Conservation (phyloP, 2,329 filamentous ascomycete species). For the Aspergillus alliaceus region DNA sequence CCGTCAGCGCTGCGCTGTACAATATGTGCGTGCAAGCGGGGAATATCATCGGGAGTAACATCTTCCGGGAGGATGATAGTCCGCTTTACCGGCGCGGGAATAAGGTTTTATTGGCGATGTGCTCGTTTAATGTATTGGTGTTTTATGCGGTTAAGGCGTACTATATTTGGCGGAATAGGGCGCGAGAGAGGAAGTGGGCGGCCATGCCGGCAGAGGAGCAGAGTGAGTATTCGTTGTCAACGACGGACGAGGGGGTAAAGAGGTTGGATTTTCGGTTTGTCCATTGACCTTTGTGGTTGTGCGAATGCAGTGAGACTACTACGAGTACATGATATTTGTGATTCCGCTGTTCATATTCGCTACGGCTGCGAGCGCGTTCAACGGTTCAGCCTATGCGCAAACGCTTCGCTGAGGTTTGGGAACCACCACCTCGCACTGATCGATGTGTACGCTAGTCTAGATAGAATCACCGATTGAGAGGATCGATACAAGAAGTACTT, state of each 20-base stretch:
- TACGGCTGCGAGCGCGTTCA: too few relatives aligned
- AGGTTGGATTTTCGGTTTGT: slow-evolving; percentile 19
- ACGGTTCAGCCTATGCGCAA: too few relatives aligned
- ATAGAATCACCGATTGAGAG: too few relatives aligned
- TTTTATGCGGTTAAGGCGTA: slow-evolving; percentile 43
- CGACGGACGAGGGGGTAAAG: slow-evolving; percentile 48
- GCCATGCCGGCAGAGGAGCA: slow-evolving; percentile 23
- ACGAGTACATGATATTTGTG: too few relatives aligned
- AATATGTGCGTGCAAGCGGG: slow-evolving; percentile 46
- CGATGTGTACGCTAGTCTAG: too few relatives aligned
- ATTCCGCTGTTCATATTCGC: too few relatives aligned
- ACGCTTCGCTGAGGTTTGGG: too few relatives aligned
- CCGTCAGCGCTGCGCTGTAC: slow-evolving; percentile 63
- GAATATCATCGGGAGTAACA: slow-evolving; percentile 40
- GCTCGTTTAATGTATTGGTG: slow-evolving; percentile 45
- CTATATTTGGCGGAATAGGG: slow-evolving; percentile 29
- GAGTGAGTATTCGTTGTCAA: slow-evolving; percentile 46
- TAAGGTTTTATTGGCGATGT: slow-evolving; percentile 52
- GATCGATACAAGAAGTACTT: too few relatives aligned
- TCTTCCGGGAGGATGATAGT: slow-evolving; percentile 53
- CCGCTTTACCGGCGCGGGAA: slow-evolving; percentile 57
- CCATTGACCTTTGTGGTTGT: too few relatives aligned
- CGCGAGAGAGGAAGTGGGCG: slow-evolving; percentile 41
- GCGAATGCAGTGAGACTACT: too few relatives aligned
- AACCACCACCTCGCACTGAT: too few relatives aligned